Percentiles rank a stretch among this genome's conserved stretches.
phyloP scores from a whole-genome alignment of 1,139 yeast species.

The Protomyces pachydermus region DNA sequence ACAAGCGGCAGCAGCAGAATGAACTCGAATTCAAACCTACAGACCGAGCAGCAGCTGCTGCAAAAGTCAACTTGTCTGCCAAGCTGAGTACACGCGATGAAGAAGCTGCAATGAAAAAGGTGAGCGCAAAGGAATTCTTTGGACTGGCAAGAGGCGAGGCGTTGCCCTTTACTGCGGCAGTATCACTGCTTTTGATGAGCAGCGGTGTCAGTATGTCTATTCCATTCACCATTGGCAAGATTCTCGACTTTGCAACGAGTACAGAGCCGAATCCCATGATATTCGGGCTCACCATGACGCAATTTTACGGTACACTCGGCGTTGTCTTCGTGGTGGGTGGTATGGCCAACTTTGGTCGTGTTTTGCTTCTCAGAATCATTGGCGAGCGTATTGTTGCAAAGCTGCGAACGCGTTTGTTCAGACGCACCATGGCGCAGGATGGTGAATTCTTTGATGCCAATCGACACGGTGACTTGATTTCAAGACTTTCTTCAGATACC shows the following conservation, averaged over 20 bases:
- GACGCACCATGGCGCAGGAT: conserved; percentile 75
- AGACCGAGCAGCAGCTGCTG: conserved; percentile 23
- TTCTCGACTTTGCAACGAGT: conserved; percentile 56
- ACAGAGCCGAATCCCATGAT: conserved; percentile 38
- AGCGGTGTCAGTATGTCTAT: conserved; percentile 28
- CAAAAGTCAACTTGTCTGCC: conserved; percentile 24
- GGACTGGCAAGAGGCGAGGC: conserved; percentile 29
- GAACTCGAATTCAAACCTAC: conserved; percentile 40
- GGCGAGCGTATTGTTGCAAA: conserved; percentile 87
- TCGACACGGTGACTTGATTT: conserved; percentile 87
- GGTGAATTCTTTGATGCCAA: conserved; percentile 89
- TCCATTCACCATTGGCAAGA: conserved; percentile 52
- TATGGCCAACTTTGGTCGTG: conserved; percentile 72
- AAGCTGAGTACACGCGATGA: conserved; percentile 21
- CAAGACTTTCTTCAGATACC: conserved; percentile 82
- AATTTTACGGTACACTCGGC: conserved; percentile 49
- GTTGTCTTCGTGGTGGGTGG: conserved; percentile 65
- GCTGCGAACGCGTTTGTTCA: conserved; percentile 68
- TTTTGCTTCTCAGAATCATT: conserved; percentile 62
- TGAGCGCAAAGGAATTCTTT: conserved; percentile 18
- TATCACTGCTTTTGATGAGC: conserved; percentile 16
- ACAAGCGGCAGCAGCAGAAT: conserved; percentile 12
- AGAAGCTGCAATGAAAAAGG: conserved; percentile 19
- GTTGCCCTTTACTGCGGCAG: conserved; percentile 22
- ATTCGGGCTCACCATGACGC: conserved; percentile 48